Evolutionary conservation across 176 grass and related monocot species (phyloP), one percentile per base, ranked within the genome.

Genomic region (Olyra latifolia): DNA sequence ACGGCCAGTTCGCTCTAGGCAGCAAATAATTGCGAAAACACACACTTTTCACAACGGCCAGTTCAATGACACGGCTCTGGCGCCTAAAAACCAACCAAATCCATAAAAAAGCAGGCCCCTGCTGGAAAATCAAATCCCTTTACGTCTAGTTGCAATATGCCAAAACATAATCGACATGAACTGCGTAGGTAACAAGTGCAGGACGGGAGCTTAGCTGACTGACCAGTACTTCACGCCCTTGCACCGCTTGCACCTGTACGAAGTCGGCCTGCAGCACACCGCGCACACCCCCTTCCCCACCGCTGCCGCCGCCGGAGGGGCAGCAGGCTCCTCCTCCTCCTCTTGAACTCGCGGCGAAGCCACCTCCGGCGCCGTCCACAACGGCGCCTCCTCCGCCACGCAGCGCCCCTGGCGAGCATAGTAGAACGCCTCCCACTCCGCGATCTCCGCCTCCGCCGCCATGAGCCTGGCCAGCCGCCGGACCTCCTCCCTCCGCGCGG

Each of bases 211-310:
- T 19, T 10, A 73, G 43, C 17, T 19, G 38, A 81, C 85, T 62
- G 28, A 98, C 95, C 95, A 98, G 65, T 98, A 98, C 78, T 91
- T 91, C 80, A 87, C 88, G 55, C 77, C 61, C 88, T 98, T 98
- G 95, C 95, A 98, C 63, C 74, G 74, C 60, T 87, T 83, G 74
- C 95, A 98, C 29, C 95, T 83, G 23, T 82, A 70, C 3, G 73
- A 86, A 1, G 95, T 92, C 19, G 76, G 83, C 47, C 22, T 91
- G 10, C 46, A 81, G 81, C 95, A 98, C 49, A 89, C 75, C 43
- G 83, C 87, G 32, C 95, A 98, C 40, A 78, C 56, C 55, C 84
- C 35, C 72, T 54, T 82, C 71, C 40, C 54, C 48, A 14, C 13
- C 32, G 57, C 41, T 2, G 63, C 46, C 39, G 79, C 27, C 0